A percentile compares a stretch with the other conserved stretches of the same genome.
Evolutionary conservation across 495 filamentous ascomycete species (phyloP).

Genomic region (Cudoniella acicularis): DNA sequence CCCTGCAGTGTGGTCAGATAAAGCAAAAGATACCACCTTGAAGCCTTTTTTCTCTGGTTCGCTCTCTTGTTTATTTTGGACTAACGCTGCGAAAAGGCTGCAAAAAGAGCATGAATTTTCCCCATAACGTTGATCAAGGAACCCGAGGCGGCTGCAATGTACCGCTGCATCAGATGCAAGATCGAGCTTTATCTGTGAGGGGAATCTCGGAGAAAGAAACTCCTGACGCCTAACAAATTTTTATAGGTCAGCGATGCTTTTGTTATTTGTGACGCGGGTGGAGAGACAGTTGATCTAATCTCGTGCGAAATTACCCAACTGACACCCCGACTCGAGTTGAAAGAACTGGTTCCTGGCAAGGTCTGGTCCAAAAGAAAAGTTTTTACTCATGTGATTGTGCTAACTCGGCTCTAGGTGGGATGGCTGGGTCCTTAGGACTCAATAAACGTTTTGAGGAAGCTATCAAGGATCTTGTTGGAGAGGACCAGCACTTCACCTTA

Average conservation of each 20-base stretch:
- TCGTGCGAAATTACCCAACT: conserved; percentile 38
- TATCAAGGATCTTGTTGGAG: conserved; percentile 27
- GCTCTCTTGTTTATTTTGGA: background rate
- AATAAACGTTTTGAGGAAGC: conserved; percentile 28
- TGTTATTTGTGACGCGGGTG: conserved; percentile 37
- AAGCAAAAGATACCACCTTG: conserved; percentile 29
- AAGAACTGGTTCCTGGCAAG: conserved; percentile 31
- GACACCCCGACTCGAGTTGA: conserved; percentile 29
- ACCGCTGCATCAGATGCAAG: conserved; percentile 36
- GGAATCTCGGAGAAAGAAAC: no score
- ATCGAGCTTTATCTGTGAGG: conserved; percentile 15
- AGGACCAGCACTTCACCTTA: conserved; percentile 18
- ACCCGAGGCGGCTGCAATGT: conserved; percentile 46
- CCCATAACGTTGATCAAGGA: conserved; percentile 40
- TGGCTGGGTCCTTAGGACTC: conserved; percentile 28
- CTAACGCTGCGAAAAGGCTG: conserved; percentile 16
- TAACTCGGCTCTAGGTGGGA: conserved; percentile 15
- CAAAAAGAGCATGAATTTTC: conserved; percentile 26
- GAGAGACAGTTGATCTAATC: conserved; percentile 46
- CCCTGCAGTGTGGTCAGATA: conserved; percentile 33
- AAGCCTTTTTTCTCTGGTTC: conserved; percentile 6
- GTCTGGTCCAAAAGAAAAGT: background rate
- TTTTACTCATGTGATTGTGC: background rate
- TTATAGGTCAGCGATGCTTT: conserved; percentile 37
- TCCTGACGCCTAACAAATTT: no score